These are phyloP conservation scores for Zalaria sp. DNA, from an alignment of 2,329 filamentous ascomycete genomes.

Conservation along the genomic window DNA sequence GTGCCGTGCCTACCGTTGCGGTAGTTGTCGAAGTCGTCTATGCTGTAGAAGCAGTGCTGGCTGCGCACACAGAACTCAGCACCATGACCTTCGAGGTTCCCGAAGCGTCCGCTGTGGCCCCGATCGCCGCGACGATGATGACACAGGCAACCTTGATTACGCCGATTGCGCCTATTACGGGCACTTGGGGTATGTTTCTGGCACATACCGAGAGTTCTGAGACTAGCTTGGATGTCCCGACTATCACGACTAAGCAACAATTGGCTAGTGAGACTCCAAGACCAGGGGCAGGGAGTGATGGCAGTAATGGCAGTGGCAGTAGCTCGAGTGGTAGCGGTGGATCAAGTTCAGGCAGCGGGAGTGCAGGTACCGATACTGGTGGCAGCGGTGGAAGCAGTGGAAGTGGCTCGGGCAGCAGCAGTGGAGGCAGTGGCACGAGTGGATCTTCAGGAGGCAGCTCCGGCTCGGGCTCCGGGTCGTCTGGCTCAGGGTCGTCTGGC, in stretches of 20 bases:
- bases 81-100: conserved; percentile 9
- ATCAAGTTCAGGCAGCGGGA: conserved; percentile 1
- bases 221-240: conserved; percentile 9
- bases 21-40: conserved; percentile 27
- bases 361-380: too few species aligned
- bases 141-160: neutral
- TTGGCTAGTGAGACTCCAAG: neutral
- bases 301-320: neutral
- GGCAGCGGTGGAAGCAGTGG: too few species aligned
- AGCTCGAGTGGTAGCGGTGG: conserved; percentile 1
- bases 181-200: conserved; percentile 4
- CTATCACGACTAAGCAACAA: conserved; percentile 1
- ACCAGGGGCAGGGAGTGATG: neutral
- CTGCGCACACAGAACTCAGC: conserved; percentile 4
- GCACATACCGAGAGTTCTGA: conserved; percentile 13
- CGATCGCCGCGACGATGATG: neutral
- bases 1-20: conserved; percentile 27
- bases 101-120: conserved; percentile 1
- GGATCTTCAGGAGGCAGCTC: too few species aligned
- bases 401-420: conserved; percentile 1
- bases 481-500: too few species aligned
- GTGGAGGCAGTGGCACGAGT: neutral
- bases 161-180: neutral
- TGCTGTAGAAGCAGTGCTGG: conserved; percentile 9
- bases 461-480: too few species aligned